Evolutionary conservation across 352 stramenopile genomes (phyloP).

Genomic region (Globisporangium polare): DNA sequence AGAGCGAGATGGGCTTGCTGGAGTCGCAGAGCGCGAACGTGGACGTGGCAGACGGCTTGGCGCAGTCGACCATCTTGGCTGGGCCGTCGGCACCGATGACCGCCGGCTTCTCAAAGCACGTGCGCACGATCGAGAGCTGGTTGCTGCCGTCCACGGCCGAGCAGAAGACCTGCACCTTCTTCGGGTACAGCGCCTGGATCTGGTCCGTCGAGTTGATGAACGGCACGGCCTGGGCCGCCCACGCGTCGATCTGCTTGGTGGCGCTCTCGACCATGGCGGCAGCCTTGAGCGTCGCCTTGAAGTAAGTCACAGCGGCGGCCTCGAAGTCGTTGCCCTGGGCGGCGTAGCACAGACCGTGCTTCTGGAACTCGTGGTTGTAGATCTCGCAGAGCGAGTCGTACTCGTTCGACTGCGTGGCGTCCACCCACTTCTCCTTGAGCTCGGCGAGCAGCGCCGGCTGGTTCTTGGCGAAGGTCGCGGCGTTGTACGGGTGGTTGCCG

Average conservation of each 20-base stretch:
- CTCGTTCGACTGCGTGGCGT: slow-evolving; percentile 16
- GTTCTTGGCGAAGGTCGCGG: slow-evolving; percentile 36
- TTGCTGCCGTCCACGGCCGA: slow-evolving; percentile 19
- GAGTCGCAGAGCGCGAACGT: slow-evolving; percentile 50
- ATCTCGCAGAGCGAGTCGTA: slow-evolving; percentile 59
- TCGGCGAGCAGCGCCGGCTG: slow-evolving; percentile 44
- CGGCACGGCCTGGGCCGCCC: slow-evolving; percentile 9
- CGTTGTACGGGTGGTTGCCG: slow-evolving; percentile 57
- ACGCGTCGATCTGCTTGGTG: slow-evolving; percentile 18
- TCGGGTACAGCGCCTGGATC: slow-evolving; percentile 16
- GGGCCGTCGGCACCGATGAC: slow-evolving; percentile 32
- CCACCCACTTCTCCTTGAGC: slow-evolving; percentile 65
- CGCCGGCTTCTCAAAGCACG: slow-evolving; percentile 28
- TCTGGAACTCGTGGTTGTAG: slow-evolving; percentile 89
- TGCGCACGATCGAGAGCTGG: slow-evolving; percentile 20
- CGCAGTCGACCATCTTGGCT: slow-evolving; percentile 51
- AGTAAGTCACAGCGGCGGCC: slow-evolving; percentile 16
- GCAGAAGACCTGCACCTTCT: slow-evolving; percentile 21
- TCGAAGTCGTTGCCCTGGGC: slow-evolving; percentile 22
- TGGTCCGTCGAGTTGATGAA: slow-evolving; percentile 1
- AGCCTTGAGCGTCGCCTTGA: slow-evolving; percentile 17
- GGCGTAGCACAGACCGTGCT: slow-evolving; percentile 79
- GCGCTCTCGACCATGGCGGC: slow-evolving; percentile 9
- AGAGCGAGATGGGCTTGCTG: slow-evolving; percentile 39
- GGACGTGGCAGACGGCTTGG: slow-evolving; percentile 27